Evolutionary conservation across 2,329 filamentous ascomycete genomes (phyloP).

Genomic region (Clarireedia sp.): DNA sequence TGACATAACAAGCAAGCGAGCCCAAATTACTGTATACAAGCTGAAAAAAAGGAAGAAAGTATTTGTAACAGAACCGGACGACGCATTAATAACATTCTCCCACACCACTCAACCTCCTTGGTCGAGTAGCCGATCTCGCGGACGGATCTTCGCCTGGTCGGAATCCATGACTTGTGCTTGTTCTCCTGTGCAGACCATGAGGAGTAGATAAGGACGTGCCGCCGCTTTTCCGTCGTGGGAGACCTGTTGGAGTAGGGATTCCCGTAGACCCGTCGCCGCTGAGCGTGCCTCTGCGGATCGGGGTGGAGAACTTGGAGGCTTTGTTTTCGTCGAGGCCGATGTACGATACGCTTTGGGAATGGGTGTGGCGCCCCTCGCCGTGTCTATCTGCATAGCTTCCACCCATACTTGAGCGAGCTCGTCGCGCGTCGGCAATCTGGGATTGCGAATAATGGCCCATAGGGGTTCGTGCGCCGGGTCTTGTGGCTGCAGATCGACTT

Average conservation of each 20-base stretch:
- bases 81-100: constrained; percentile 46
- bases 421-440: constrained; percentile 23
- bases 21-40: constrained; percentile 9
- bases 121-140: constrained; percentile 14
- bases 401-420: constrained; percentile 28
- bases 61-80: neutral
- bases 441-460: constrained; percentile 30
- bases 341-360: constrained; percentile 30
- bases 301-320: constrained; percentile 33
- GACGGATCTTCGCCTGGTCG: constrained; percentile 18
- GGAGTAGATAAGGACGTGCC: constrained; percentile 27
- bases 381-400: constrained; percentile 24
- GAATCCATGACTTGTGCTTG: constrained; percentile 22
- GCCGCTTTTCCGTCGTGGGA: constrained; percentile 45
- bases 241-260: constrained; percentile 37
- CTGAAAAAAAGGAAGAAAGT: constrained; percentile 1
- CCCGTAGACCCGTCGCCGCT: constrained; percentile 34
- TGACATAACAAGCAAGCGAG: neutral
- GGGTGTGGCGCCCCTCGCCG: constrained; percentile 22
- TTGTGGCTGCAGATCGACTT: constrained; percentile 24
- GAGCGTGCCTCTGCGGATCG: constrained; percentile 27
- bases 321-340: constrained; percentile 23
- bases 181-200: constrained; percentile 17
- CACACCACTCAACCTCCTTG: constrained; percentile 43
- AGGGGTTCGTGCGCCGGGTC: constrained; percentile 29